Base-by-base conservation (phyloP, 1,284 basidiomycete genomes). In the Moniliella sp. region DNA sequence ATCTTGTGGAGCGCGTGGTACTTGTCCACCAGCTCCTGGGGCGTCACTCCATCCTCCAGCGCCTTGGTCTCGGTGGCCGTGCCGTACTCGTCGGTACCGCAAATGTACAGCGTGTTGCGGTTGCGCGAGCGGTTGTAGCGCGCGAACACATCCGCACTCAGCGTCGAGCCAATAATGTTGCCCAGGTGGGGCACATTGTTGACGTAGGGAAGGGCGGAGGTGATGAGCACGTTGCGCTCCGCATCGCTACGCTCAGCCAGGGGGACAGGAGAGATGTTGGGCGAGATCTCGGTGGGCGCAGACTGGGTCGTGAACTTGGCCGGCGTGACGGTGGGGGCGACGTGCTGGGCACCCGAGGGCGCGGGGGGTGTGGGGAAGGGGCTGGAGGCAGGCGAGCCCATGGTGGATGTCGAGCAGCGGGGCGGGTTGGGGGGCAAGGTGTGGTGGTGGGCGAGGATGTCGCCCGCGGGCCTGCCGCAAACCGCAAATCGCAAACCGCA, bases 151-250 rank as follows among this genome's bases (percentile, higher is more conserved):
- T 99, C 91, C 5, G 88, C 86, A 48, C 83, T 88, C 25, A 94
- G 69, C 9, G 75, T 79, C 48, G 80, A 93, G 46, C 91, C 91
- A 55, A 99, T 94, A 61, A 97, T 91, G 63, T 97, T 97, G 29
- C 88, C 88, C 31, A 99, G 72, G 67, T 99, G 91, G 15, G 91
- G 91, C 10, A 94, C 88, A 57, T 97, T 99, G 65, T 99, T 99
- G 62, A 91, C 94, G 60, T 65, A 99, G 9, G 91, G 91, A 34
- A 99, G 65, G 23, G 91, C 88, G 37, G 84, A 93, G 5, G 91
- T 94, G 57, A 97, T 76, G 25, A 99, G 67, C 31, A 93, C 37
- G 43, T 58, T 58, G 19, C 42, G 28, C 35, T 56, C 40, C 31
- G 40, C 45, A n/a, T 48, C 37, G 18, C 8, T 23, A 7, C 21